Evolutionary conservation across 2,329 filamentous ascomycete genomes (phyloP).

Genomic region (Berkeleyomyces basicola): DNA sequence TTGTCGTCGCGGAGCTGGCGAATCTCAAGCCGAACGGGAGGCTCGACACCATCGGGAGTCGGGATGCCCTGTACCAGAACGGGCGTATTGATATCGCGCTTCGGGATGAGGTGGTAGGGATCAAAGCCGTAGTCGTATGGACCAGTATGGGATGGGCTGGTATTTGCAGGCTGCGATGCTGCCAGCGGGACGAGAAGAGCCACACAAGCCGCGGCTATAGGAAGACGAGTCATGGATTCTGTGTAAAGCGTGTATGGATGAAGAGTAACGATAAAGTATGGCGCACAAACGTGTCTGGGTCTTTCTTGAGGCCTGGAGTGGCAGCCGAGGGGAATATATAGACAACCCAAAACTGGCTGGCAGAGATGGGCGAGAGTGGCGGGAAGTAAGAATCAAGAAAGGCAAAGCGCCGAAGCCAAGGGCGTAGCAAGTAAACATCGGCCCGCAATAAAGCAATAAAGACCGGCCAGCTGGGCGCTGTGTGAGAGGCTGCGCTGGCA

Average conservation of each 20-base stretch:
- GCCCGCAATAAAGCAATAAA: neutral
- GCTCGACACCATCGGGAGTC: conserved; percentile 22
- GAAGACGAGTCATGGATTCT: conserved; percentile 9
- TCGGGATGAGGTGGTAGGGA: neutral
- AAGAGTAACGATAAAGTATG: conserved; percentile 1
- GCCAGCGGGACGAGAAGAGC: neutral
- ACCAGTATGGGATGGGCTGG: conserved; percentile 6
- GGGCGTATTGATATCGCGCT: neutral
- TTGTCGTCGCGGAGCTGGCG: conserved; percentile 44
- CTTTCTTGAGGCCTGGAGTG: neutral
- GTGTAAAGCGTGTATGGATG: neutral
- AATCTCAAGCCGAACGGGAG: conserved; percentile 46
- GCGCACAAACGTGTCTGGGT: neutral
- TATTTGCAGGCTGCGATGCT: conserved; percentile 8
- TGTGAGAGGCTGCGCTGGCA: neutral
- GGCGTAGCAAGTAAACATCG: neutral
- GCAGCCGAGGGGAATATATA: neutral
- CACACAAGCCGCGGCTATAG: conserved; percentile 3
- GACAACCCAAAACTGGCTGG: neutral
- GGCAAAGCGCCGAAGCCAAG: neutral
- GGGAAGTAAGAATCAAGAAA: neutral
- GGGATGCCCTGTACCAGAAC: conserved; percentile 8
- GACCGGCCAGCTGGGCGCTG: neutral
- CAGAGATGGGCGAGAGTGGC: neutral
- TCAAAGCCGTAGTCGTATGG: conserved; percentile 13